Evolutionary conservation across 257 asterid genomes (phyloP).

Genomic region (Solanum raphanifolium): DNA sequence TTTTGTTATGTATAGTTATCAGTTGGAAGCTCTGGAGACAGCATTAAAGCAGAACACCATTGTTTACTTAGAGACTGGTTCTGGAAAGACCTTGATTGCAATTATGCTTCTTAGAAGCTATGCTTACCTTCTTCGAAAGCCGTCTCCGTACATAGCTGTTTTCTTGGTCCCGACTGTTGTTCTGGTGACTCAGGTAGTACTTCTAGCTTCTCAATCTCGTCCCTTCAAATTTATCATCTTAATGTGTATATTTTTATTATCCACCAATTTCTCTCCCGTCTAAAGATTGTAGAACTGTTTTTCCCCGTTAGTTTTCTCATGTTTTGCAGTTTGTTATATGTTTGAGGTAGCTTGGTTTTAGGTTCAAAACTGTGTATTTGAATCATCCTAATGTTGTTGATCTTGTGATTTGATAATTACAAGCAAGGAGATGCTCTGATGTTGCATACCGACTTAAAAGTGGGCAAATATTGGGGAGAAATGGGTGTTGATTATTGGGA

Average conservation of each 20-base stretch:
- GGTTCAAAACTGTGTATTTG: neutral
- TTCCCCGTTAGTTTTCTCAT: neutral
- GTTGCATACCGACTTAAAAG: constrained; percentile 60
- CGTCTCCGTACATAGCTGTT: constrained; percentile 54
- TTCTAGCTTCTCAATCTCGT: neutral
- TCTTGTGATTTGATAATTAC: neutral
- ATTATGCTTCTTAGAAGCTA: constrained; percentile 77
- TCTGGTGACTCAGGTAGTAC: constrained; percentile 52
- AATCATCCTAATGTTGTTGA: neutral
- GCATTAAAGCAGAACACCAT: constrained; percentile 63
- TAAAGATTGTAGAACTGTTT: neutral
- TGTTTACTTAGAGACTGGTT: constrained; percentile 79
- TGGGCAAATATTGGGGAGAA: constrained; percentile 72
- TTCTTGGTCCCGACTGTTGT: constrained; percentile 87
- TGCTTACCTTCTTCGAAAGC: constrained; percentile 49
- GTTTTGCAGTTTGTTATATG: neutral
- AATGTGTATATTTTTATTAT: neutral
- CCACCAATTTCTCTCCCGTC: neutral
- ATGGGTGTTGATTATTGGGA: constrained; percentile 77
- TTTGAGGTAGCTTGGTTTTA: neutral
- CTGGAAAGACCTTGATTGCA: constrained; percentile 81
- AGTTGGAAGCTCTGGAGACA: constrained; percentile 68
- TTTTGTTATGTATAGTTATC: constrained; percentile 42
- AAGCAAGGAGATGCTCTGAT: constrained; percentile 62
- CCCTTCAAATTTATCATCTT: neutral